These are phyloP conservation scores for Suillus brevipes DNA, from an alignment of 768 basidiomycete species.

Conservation along the genomic window DNA sequence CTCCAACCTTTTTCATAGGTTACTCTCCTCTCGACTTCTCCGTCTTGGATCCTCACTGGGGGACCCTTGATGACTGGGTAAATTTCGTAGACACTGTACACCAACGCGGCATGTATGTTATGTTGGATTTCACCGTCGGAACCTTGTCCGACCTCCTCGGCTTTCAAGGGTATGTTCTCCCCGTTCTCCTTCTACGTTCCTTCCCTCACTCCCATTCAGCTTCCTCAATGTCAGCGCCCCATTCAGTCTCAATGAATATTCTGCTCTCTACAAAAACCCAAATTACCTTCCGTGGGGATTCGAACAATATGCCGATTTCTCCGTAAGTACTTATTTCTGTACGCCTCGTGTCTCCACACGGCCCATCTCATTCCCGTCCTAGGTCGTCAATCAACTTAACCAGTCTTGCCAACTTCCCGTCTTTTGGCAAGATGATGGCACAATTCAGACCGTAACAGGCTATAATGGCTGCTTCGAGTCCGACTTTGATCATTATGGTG, in stretches of 20 bases:
- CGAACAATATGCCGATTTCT: slow-evolving; percentile 80
- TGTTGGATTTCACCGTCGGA: slow-evolving; percentile 92
- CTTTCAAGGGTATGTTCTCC: slow-evolving; percentile 65
- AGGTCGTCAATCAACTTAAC: slow-evolving; percentile 75
- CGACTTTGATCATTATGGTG: slow-evolving; percentile 94
- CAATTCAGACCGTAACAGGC: slow-evolving; percentile 47
- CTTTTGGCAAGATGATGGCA: slow-evolving; percentile 81
- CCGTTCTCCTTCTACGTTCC: slow-evolving; percentile 11
- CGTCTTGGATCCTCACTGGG: slow-evolving; percentile 92
- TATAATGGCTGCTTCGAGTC: slow-evolving; percentile 74
- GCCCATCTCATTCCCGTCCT: not conserved
- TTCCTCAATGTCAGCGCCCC: slow-evolving; percentile 75
- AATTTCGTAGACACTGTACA: slow-evolving; percentile 76
- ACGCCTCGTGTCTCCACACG: slow-evolving; percentile 6
- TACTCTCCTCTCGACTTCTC: slow-evolving; percentile 93
- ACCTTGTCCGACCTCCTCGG: slow-evolving; percentile 89
- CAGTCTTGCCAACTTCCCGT: slow-evolving; percentile 70
- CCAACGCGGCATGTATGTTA: slow-evolving; percentile 83
- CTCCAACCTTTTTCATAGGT: slow-evolving; percentile 44
- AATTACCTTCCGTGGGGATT: slow-evolving; percentile 84
- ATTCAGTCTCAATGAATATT: slow-evolving; percentile 74
- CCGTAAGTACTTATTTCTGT: slow-evolving; percentile 39
- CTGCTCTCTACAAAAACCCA: slow-evolving; percentile 72
- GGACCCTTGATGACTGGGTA: slow-evolving; percentile 79
- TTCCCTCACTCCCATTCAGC: slow-evolving; percentile 39